Base-by-base conservation (phyloP, 1,284 basidiomycete species). In the Sutorius eximius region DNA sequence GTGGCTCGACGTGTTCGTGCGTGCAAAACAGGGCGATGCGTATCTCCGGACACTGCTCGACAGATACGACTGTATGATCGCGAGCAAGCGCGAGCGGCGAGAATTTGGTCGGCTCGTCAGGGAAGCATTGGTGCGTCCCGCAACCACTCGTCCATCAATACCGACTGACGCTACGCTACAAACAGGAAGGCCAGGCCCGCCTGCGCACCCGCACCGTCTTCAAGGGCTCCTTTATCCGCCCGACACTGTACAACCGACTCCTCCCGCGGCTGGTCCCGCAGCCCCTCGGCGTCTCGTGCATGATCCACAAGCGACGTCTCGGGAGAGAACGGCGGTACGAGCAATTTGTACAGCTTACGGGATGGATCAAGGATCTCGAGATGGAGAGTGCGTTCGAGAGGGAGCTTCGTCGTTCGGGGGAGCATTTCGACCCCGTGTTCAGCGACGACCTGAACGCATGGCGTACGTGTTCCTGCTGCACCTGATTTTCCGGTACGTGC, bases 181-280 rank as follows among this genome's bases (percentile, higher is more conserved):
- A 40, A 53, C 50, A 72, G 70, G 77, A 76, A 55, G 83, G 82
- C 75, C 76, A 77, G 57, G 62, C 77, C n/a, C 72, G 73, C 40
- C 70, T 86, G 48, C 75, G 73, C 36, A 77, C 74, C 32, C 78
- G 82, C 1, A 82, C 87, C 5, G 83, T 86, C 37, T 70, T 91
- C 51, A 91, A 88, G 1, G 89, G 90, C 4, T 79, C 76, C 5
- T 81, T 83, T 64, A 66, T 91, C 27, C 82, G 82, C 11, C 80
- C 89, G 0, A 78, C 85, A 0, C 49, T 81, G 8, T 83, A 73
- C 70, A 83, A 91, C 66, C 76, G 71, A 0, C 87, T 89, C 0
- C 77, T 95, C 8, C 91, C 91, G 0, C 81, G 89, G 0, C 71
- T 95, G 61, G 83, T 80, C 52, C 90, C 89, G 0, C 91, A 95